Evolutionary conservation across 2,329 filamentous ascomycete species (phyloP).

Genomic region (Apiospora marii): DNA sequence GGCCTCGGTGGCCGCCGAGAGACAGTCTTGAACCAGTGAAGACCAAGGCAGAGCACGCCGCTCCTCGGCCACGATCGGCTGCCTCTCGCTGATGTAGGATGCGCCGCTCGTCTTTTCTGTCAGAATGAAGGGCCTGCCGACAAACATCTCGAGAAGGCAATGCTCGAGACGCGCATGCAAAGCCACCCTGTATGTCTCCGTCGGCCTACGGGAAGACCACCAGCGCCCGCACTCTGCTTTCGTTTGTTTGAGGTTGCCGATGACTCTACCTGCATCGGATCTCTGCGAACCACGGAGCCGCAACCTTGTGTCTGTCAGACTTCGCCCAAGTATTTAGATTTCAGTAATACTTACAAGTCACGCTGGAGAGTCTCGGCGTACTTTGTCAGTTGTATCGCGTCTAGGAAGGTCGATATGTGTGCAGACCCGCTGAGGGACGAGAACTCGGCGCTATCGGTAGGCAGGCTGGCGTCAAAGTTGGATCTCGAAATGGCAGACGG

Average conservation of each 20-base stretch:
- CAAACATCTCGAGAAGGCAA: conserved; percentile 60
- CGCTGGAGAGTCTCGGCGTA: conserved; percentile 22
- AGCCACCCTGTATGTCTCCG: conserved; percentile 54
- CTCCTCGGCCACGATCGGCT: too few relatives aligned
- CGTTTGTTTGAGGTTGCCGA: conserved; percentile 10
- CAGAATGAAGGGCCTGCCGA: conserved; percentile 62
- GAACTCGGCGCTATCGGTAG: conserved; percentile 53
- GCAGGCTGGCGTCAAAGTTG: conserved; percentile 62
- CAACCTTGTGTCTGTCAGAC: conserved; percentile 1
- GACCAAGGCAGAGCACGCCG: conserved; percentile 32
- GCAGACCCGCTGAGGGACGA: conserved; percentile 49
- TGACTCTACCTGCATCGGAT: neutral
- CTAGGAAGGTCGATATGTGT: conserved; percentile 56
- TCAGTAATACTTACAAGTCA: conserved; percentile 14
- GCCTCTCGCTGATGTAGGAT: neutral
- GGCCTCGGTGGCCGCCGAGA: conserved; percentile 59
- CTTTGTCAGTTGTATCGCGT: conserved; percentile 47
- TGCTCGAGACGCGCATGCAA: conserved; percentile 61
- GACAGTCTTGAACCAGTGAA: conserved; percentile 58
- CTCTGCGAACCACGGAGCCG: conserved; percentile 4
- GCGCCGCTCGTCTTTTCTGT: conserved; percentile 35
- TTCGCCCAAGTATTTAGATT: neutral
- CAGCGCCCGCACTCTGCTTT: conserved; percentile 14
- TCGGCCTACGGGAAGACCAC: conserved; percentile 46
- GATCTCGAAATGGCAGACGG: conserved; percentile 60